Evolutionary conservation across 1,139 yeast species (phyloP), one percentile per base, ranked within the genome.

Genomic region (Diutina siamensis): DNA sequence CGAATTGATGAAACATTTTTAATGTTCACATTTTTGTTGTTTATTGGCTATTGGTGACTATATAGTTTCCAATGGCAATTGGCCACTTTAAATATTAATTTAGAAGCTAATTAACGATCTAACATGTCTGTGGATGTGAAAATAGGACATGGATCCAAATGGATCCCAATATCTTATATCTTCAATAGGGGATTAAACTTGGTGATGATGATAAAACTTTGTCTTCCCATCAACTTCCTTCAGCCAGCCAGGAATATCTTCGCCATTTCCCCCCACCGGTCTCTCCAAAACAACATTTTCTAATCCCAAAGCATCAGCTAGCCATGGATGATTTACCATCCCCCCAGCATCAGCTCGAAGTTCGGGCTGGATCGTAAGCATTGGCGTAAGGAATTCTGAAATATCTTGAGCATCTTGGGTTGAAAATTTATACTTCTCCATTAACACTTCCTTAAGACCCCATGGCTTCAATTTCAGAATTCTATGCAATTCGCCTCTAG

Each of bases 261-360:
- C 82, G 25, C 89, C 89, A 3, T 75, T 59, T 0, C 81, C 78
- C 1, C 84, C 83, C 13, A 74, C 73, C 12, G 80, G 62, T 27
- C 63, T 52, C 53, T 76, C 83, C 44, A 71, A 60, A 9, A 71
- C 72, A 27, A 76, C 71, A 50, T 74, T 69, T 46, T 78, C 83
- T 49, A 77, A 64, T 0, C 85, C 83, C 38, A 69, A 63, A 1
- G 82, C 80, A 55, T 80, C 84, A 49, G 68, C 67, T 41, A 86
- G 65, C 94, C 94, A 86, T n/a, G 75, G 74, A 56, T 84, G 94
- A 52, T 80, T 79, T 13, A 82, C 71, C 77, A 80, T 74, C 31
- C 86, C 88, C 27, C 92, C 94, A 15, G 89, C 89, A 63, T 80
- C 94, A 19, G 85, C 86, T 46, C 96, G 68, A 36, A 62, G 55